Evolutionary conservation across 495 filamentous ascomycete genomes (phyloP).

Genomic region (Lophiotrema nucula): DNA sequence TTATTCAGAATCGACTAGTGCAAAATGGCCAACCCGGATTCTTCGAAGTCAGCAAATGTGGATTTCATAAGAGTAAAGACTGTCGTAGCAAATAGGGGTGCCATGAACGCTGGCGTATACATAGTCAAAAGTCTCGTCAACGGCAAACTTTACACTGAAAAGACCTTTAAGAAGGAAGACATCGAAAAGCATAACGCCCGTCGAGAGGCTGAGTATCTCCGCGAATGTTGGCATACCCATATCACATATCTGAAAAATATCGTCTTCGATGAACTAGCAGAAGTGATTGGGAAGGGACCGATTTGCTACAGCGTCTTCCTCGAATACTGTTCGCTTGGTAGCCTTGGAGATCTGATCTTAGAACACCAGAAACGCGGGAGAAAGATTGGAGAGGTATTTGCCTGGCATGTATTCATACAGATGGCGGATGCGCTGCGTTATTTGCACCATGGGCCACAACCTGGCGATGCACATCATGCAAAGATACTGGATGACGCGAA

Average conservation of each 20-base stretch:
- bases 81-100: not conserved
- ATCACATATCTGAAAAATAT: too few species aligned
- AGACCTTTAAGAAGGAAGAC: not conserved
- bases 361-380: not conserved
- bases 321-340: not conserved
- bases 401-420: not conserved
- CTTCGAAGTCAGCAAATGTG: too few species aligned
- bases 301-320: too few species aligned
- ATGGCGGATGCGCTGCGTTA: not conserved
- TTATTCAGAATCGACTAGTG: too few species aligned
- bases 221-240: not conserved
- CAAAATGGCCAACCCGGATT: too few species aligned
- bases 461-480: not conserved
- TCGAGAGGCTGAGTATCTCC: not conserved
- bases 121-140: not conserved
- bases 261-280: too few species aligned
- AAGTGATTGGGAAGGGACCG: too few species aligned
- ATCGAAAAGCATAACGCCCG: not conserved
- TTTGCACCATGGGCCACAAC: not conserved
- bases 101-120: conserved; percentile 13
- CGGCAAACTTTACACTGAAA: conserved; percentile 9
- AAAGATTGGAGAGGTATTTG: not conserved
- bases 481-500: too few species aligned
- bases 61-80: too few species aligned
- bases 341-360: not conserved